A percentile compares a stretch with the other conserved stretches of the same genome.
phyloP scores from a whole-genome alignment of 805 yeast species.

The Soucietia sequanensis region DNA sequence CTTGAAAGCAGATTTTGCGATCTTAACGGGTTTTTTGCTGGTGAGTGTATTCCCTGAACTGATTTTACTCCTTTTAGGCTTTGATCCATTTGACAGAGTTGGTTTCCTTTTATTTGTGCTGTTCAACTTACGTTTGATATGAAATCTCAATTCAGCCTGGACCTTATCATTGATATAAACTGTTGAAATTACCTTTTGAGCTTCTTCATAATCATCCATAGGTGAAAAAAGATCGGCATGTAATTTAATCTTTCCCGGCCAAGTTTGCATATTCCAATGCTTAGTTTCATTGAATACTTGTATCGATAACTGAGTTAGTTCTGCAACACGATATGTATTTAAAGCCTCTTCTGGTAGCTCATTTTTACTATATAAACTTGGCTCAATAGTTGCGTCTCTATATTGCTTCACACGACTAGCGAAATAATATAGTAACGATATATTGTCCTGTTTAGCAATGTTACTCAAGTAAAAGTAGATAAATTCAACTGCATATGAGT shows the following conservation, averaged over 20 bases:
- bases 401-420: constrained; percentile 79
- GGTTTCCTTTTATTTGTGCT: constrained; percentile 12
- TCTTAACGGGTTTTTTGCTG: too few relatives aligned
- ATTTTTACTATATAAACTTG: constrained; percentile 21
- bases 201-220: constrained; percentile 54
- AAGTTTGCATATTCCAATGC: constrained; percentile 71
- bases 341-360: constrained; percentile 22
- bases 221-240: constrained; percentile 71
- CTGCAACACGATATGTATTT: constrained; percentile 66
- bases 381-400: constrained; percentile 51
- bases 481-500: constrained; percentile 56
- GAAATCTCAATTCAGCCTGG: constrained; percentile 32
- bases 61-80: constrained; percentile 23
- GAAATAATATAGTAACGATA: constrained; percentile 70
- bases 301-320: constrained; percentile 65
- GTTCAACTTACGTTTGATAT: constrained; percentile 23
- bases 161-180: constrained; percentile 54
- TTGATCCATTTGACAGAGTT: constrained; percentile 22
- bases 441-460: constrained; percentile 63
- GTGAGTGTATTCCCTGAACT: too few relatives aligned
- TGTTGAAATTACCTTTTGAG: constrained; percentile 53
- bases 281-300: constrained; percentile 55
- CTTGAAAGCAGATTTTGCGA: too few relatives aligned
- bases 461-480: constrained; percentile 57
- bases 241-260: constrained; percentile 75